Conservation (phyloP, 1,284 basidiomycete genomes). For the Austroboletus novae-zelandiae region DNA sequence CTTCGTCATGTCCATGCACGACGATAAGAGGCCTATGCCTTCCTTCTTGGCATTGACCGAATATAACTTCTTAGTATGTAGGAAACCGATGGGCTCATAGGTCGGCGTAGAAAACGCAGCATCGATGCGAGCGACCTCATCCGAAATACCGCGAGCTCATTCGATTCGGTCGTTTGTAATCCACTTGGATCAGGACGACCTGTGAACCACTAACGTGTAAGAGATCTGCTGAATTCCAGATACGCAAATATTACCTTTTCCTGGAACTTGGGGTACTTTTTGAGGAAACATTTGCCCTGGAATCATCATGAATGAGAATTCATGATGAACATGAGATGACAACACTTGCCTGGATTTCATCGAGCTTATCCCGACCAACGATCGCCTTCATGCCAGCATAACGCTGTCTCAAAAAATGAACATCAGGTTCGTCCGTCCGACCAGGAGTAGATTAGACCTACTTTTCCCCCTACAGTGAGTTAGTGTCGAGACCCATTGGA, state of each 20-base stretch:
- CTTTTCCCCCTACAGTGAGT: conserved; percentile 63
- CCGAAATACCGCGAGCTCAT: conserved; percentile 74
- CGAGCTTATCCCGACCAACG: too few relatives aligned
- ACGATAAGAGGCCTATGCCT: conserved; percentile 66
- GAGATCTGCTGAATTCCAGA: neutral
- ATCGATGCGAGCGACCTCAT: conserved; percentile 82
- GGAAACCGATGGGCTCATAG: conserved; percentile 85
- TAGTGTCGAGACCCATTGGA: conserved; percentile 88
- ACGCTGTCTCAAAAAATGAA: too few relatives aligned
- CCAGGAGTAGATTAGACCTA: conserved; percentile 43
- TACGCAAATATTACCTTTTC: conserved; percentile 49
- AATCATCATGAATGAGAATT: too few relatives aligned
- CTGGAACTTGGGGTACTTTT: conserved; percentile 74
- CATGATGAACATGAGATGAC: too few relatives aligned
- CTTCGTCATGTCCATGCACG: conserved; percentile 34
- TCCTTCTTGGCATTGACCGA: conserved; percentile 77
- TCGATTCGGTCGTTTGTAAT: conserved; percentile 77
- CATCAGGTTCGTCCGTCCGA: conserved; percentile 1
- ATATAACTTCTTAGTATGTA: conserved; percentile 86
- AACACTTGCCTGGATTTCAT: too few relatives aligned
- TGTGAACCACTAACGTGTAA: conserved; percentile 18
- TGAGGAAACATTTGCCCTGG: too few relatives aligned
- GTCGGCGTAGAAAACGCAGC: conserved; percentile 79
- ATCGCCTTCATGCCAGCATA: too few relatives aligned
- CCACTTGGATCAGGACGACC: conserved; percentile 85